Conservation (phyloP, 73 alveolate species). For the Tetrahymena malaccensis region DNA sequence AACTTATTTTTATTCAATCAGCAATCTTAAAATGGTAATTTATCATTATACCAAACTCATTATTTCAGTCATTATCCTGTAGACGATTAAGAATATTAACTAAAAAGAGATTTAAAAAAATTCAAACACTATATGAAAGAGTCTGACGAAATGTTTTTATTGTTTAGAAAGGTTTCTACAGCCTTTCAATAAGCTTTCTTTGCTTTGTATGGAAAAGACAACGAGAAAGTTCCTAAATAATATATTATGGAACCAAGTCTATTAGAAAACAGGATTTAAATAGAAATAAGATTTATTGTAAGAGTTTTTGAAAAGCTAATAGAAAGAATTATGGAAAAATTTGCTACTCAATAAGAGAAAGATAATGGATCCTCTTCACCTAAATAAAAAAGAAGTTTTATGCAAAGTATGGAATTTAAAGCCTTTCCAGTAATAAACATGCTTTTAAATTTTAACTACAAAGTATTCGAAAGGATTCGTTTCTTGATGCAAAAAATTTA, state of each 20-base stretch:
- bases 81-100: not conserved
- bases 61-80: not conserved
- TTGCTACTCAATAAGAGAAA: not conserved
- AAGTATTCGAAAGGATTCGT: not conserved
- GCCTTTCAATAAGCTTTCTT: not conserved
- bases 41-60: not conserved
- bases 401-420: not conserved
- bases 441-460: not conserved
- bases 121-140: not conserved
- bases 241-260: not conserved
- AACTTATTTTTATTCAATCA: not conserved
- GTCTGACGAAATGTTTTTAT: not conserved
- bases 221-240: not conserved
- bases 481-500: not conserved
- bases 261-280: not conserved
- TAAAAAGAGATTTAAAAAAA: not conserved
- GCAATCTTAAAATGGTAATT: not conserved
- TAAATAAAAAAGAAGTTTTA: not conserved
- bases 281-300: not conserved
- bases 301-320: not conserved
- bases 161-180: not conserved
- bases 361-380: not conserved
- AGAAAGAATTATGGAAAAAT: not conserved
- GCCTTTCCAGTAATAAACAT: not conserved
- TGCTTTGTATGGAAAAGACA: not conserved